Evolutionary conservation across 2,329 filamentous ascomycete species (phyloP).

Genomic region (Epicoccum sorghinum): DNA sequence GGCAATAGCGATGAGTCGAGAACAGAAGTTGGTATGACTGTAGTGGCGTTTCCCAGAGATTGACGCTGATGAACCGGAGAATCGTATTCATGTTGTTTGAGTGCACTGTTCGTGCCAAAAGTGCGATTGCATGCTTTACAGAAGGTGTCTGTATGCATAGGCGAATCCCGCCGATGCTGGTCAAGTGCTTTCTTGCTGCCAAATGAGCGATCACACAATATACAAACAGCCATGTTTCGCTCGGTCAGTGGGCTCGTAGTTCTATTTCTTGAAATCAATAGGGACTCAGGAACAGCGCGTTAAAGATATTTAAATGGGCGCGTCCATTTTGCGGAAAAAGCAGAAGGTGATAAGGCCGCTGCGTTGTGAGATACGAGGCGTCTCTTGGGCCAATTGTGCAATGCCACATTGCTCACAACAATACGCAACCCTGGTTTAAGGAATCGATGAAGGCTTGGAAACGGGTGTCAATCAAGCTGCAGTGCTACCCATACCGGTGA

Average conservation of each 20-base stretch:
- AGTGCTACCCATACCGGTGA: neutral
- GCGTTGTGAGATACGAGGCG: neutral
- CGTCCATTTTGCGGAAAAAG: neutral
- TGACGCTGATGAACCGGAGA: conserved; percentile 2
- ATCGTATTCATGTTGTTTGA: conserved; percentile 2
- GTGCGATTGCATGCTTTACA: neutral
- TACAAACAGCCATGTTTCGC: neutral
- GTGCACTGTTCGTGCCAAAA: neutral
- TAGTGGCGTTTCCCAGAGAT: neutral
- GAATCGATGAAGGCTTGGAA: neutral
- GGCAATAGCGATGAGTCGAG: neutral
- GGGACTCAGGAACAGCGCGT: neutral
- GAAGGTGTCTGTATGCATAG: neutral
- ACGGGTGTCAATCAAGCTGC: neutral
- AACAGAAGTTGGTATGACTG: neutral
- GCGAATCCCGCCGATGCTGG: conserved; percentile 1
- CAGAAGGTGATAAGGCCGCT: neutral
- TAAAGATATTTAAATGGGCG: neutral
- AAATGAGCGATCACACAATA: neutral
- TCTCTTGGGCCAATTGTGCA: conserved; percentile 4
- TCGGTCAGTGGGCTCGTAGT: neutral
- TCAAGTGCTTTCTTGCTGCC: conserved; percentile 1
- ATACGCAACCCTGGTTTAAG: neutral
- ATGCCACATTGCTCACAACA: neutral
- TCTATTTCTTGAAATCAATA: neutral